phyloP scores from a whole-genome alignment of 2,329 filamentous ascomycete species.

The Colletotrichum abscissum region DNA sequence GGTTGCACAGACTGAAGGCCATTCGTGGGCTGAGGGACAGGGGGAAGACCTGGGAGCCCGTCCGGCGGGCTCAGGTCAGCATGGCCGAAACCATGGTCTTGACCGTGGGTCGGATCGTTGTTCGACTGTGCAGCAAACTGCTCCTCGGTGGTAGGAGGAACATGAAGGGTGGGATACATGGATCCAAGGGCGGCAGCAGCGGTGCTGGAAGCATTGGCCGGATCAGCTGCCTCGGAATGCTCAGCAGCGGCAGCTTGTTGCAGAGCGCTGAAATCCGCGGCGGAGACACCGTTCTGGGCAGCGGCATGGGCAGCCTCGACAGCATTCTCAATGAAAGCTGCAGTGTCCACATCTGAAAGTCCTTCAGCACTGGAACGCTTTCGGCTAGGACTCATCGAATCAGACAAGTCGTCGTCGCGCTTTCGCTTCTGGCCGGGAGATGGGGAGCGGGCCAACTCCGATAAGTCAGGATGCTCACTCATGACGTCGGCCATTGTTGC shows the following conservation, averaged over 20 bases:
- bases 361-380: slow-evolving; percentile 62
- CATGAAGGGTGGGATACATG: slow-evolving; percentile 70
- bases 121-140: slow-evolving; percentile 66
- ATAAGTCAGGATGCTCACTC: slow-evolving; percentile 60
- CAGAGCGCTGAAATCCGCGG: slow-evolving; percentile 67
- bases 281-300: slow-evolving; percentile 55
- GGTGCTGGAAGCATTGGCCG: slow-evolving; percentile 67
- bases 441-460: slow-evolving; percentile 46
- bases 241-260: slow-evolving; percentile 63
- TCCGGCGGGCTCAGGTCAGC: slow-evolving; percentile 50
- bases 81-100: slow-evolving; percentile 49
- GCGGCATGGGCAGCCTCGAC: slow-evolving; percentile 56
- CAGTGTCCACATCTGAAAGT: slow-evolving; percentile 54
- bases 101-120: slow-evolving; percentile 47
- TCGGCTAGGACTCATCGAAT: slow-evolving; percentile 61
- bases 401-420: slow-evolving; percentile 58
- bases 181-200: slow-evolving; percentile 67
- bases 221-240: slow-evolving; percentile 60
- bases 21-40: slow-evolving; percentile 34
- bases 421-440: slow-evolving; percentile 67
- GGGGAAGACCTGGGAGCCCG: slow-evolving; percentile 30
- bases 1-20: slow-evolving; percentile 27
- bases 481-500: slow-evolving; percentile 59
- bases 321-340: slow-evolving; percentile 66
- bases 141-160: slow-evolving; percentile 68